Base-by-base conservation (phyloP, 2,329 filamentous ascomycete species). In the Botrytis porri region DNA sequence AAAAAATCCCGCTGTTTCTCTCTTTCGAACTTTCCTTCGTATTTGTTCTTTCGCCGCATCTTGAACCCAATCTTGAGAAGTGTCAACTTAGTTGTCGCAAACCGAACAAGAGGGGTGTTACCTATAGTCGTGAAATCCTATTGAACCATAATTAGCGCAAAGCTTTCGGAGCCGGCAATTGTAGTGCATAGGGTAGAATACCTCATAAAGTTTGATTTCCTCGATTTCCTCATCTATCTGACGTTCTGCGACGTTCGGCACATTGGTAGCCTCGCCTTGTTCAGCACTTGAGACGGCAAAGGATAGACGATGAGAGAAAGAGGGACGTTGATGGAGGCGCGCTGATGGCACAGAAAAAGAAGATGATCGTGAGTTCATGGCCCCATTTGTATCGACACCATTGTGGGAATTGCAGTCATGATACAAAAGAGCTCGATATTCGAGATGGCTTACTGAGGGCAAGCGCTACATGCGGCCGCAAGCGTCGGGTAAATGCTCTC, bases 201-300 rank as follows among this genome's bases (percentile, higher is more conserved):
- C 89, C 84, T 97, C 96, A 84, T 99, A 99, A 84, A 95, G 89
- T 84, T 98, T 98, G 81, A 99, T 98, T 85, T 98, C 92, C 39
- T 93, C 95, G 80, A 99, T 97, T 84, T 99, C 96, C 80, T 98
- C 95, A 75, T 94, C 92, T 77, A 97, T 93, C 75, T 91, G 89
- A 75, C 91, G 88, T 79, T 93, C 89, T 72, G 86, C 89, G 41
- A 85, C 82, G 48, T 81, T 85, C 18, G 85, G 83, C 66, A 85
- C 84, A 74, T 84, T 84, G 29, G 83, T 83, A 74, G 85, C 83
- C 74, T 90, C 87, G 75, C 89, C 90, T 75, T 86, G 86, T 81
- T 94, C 91, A 35, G 85, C 86, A 75, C 83, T 88, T 71, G 90
- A 92, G 73, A 93, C 85, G 51, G 89, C 88, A 74, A 90, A 91